Evolutionary conservation across 768 basidiomycete genomes (phyloP).

Genomic region (Mrakia hoshinonis): DNA sequence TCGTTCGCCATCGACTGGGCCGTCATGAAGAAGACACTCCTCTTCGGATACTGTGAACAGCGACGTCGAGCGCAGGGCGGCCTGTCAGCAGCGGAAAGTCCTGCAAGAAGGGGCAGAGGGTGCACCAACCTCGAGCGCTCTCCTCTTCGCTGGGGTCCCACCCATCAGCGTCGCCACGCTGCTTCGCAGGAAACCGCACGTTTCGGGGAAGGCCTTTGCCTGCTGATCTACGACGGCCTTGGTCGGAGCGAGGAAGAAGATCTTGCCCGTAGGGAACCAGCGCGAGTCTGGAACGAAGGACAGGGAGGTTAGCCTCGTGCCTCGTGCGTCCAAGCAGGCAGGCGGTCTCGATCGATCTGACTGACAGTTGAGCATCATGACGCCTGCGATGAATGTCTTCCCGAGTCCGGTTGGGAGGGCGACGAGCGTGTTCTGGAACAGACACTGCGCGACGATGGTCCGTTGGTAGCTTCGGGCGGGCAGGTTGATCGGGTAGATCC

Average conservation of each 20-base stretch:
- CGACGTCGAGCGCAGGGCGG: not conserved
- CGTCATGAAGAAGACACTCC: conserved; percentile 82
- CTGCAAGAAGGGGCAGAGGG: not conserved
- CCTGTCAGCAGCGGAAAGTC: not conserved
- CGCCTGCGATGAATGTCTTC: conserved; percentile 96
- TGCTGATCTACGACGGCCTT: conserved; percentile 95
- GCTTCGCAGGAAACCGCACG: conserved; percentile 66
- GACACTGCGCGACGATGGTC: conserved; percentile 74
- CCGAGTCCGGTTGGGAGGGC: conserved; percentile 92
- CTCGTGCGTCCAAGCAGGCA: not conserved
- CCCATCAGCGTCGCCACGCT: conserved; percentile 20
- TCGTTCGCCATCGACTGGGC: conserved; percentile 92
- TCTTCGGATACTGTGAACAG: conserved; percentile 14
- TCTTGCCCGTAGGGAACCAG: conserved; percentile 44
- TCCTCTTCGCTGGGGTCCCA: not conserved
- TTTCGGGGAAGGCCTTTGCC: conserved; percentile 80
- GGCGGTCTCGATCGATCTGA: not conserved
- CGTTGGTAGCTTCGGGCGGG: conserved; percentile 87
- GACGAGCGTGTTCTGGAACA: conserved; percentile 89
- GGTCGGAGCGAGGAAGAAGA: conserved; percentile 91
- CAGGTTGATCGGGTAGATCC: conserved; percentile 84
- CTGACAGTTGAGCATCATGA: conserved; percentile 89
- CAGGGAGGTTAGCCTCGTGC: not conserved
- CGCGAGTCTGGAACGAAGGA: conserved; percentile 34
- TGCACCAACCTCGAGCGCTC: not conserved